phyloP scores from a whole-genome alignment of 257 asterid species.

The Ballota nigra region DNA sequence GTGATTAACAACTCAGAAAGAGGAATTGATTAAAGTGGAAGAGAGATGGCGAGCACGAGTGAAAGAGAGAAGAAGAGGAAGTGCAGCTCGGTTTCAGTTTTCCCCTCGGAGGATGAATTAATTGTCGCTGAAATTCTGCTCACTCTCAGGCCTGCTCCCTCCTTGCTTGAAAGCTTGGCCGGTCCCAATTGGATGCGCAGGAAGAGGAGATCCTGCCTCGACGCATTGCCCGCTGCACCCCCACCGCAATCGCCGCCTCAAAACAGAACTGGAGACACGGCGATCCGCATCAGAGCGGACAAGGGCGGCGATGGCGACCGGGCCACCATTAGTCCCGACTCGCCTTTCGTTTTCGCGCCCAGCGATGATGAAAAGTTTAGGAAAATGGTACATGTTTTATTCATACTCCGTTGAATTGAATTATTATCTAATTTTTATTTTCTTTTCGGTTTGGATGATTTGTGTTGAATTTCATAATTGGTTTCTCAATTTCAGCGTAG shows the following conservation, averaged over 20 bases:
- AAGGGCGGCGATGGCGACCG: slow-evolving; percentile 15
- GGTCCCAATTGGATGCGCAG: slow-evolving; percentile 30
- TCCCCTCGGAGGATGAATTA: slow-evolving; percentile 34
- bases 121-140: slow-evolving; percentile 41
- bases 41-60: not conserved
- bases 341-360: slow-evolving; percentile 55
- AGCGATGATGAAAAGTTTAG: slow-evolving; percentile 48
- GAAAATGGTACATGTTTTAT: slow-evolving; percentile 41
- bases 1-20: too few relatives aligned
- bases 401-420: not conserved
- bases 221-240: slow-evolving; percentile 4
- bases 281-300: not conserved
- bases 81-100: not conserved
- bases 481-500: not conserved
- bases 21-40: too few relatives aligned
- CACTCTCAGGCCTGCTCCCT: slow-evolving; percentile 24
- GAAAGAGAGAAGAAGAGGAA: not conserved
- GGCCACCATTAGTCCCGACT: slow-evolving; percentile 50
- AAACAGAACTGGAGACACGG: slow-evolving; percentile 5
- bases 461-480: not conserved
- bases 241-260: not conserved
- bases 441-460: not conserved
- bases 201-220: slow-evolving; percentile 45
- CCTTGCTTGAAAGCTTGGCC: slow-evolving; percentile 12
- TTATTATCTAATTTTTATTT: not conserved